These are phyloP conservation scores for Suillus ampliporus DNA, from an alignment of 768 basidiomycete species.

Conservation along the genomic window DNA sequence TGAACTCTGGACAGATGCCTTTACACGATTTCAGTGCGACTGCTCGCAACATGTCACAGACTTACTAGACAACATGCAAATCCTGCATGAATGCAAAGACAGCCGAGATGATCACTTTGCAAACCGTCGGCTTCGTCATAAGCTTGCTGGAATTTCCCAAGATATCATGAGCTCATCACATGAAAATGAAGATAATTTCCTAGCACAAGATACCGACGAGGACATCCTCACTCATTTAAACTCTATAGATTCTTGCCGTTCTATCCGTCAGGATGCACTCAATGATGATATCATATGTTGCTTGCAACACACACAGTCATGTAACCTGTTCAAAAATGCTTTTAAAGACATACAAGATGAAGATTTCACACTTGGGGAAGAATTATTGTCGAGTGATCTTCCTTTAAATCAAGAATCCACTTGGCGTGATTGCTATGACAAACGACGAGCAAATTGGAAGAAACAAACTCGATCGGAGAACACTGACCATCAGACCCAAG, in stretches of 20 bases:
- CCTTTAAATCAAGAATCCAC: no score
- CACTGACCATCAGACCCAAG: no score
- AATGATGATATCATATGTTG: not conserved
- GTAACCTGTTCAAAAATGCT: not conserved
- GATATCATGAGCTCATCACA: not conserved
- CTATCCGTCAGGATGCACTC: not conserved
- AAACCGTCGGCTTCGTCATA: conserved; percentile 13
- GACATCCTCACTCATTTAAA: no score
- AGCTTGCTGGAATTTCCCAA: not conserved
- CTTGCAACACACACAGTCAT: not conserved
- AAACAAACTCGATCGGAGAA: not conserved
- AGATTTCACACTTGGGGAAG: no score
- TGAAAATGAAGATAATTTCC: no score
- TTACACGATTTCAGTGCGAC: conserved; percentile 20
- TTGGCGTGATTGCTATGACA: not conserved
- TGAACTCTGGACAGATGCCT: conserved; percentile 37
- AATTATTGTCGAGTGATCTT: no score
- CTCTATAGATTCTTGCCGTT: no score
- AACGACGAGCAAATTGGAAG: conserved; percentile 2
- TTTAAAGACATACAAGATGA: not conserved
- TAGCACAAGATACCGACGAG: no score
- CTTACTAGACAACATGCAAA: conserved; percentile 46
- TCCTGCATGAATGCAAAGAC: conserved; percentile 47
- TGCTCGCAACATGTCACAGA: conserved; percentile 12
- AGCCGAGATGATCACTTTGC: conserved; percentile 39